Base-by-base conservation (phyloP, 75 land plant species). In the Picea glauca region DNA sequence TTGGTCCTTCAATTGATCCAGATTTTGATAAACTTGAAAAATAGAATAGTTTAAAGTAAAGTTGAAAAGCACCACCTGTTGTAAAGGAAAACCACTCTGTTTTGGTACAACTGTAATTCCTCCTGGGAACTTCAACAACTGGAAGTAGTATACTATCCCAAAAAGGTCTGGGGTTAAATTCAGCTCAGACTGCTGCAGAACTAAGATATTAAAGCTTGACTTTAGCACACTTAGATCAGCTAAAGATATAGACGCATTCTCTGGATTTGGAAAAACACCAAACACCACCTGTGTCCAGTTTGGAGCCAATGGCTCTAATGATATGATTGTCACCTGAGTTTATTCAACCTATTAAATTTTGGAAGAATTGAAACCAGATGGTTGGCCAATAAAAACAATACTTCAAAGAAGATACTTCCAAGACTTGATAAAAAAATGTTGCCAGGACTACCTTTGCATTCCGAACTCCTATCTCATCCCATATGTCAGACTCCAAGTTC, bases 21-120 rank as follows among this genome's bases (percentile, higher is more conserved):
- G 30, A 26, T 84, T 83, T 1, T 74, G 80, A 46, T 78, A 23
- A 73, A 88, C 73, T 56, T 88, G 86, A 65, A 75, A 74, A 14
- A 91, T 78, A 18, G 90, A 81, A 70, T 80, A 86, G 81, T 83
- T 83, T 32, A 91, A 81, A 43, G 88, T 88, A 50, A 91, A 91
- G 76, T 88, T 89, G 81, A 88, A 91, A 30, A 88, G 78, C 12
- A 80, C 63, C 0, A 64, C 76, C 18, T 80, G 80, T 79, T 85
- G 80, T 79, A 81, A 74, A 77, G 81, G 77, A 58, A 79, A 80
- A 61, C 66, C 89, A 75, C 61, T 65, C 75, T 83, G 86, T 43
- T 58, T 40, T 32, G 87, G 90, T 20, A 85, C 85, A 15, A 91
- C 77, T 20, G 90, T 86, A 3, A 91, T 83, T 62, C 90, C 89